These are phyloP conservation scores for Mycosphaerelloides madeirae DNA, from an alignment of 2,329 filamentous ascomycete species.

Conservation along the genomic window DNA sequence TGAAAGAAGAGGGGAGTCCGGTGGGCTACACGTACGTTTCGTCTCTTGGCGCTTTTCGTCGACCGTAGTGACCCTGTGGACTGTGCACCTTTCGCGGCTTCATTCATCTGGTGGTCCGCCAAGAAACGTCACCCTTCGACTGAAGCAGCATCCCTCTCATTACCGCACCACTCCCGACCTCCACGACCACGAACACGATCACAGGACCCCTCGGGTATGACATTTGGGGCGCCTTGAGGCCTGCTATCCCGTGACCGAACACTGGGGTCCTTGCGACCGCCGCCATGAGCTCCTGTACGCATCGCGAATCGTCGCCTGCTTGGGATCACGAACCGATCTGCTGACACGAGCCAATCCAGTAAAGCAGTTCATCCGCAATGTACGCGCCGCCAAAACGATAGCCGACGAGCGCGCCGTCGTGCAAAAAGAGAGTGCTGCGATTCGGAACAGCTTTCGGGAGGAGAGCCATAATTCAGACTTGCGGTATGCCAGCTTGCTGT, in stretches of 20 bases:
- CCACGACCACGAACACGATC: not conserved
- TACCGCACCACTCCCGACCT: not conserved
- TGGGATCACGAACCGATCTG: not conserved
- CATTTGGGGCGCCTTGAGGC: not conserved
- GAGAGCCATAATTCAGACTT: slow-evolving; percentile 89
- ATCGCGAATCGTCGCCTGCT: not conserved
- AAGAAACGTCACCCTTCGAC: not conserved
- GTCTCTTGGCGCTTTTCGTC: too few relatives aligned
- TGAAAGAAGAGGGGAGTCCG: too few relatives aligned
- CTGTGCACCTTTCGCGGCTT: too few relatives aligned
- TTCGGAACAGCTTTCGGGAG: slow-evolving; percentile 94
- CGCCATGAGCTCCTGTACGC: slow-evolving; percentile 20
- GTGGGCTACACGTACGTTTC: too few relatives aligned
- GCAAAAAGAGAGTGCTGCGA: slow-evolving; percentile 97
- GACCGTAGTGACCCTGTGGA: too few relatives aligned
- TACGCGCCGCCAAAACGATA: slow-evolving; percentile 96
- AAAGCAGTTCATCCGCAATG: slow-evolving; percentile 99
- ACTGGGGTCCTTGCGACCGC: slow-evolving; percentile 18
- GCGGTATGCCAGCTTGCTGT: slow-evolving; percentile 55
- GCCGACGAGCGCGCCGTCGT: slow-evolving; percentile 97
- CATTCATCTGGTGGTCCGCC: too few relatives aligned
- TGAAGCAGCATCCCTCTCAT: not conserved
- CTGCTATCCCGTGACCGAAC: not conserved
- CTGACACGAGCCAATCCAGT: slow-evolving; percentile 52
- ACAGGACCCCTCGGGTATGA: too few relatives aligned